Conservation (phyloP, 768 basidiomycete species). For the Lactifluus pinguis region DNA sequence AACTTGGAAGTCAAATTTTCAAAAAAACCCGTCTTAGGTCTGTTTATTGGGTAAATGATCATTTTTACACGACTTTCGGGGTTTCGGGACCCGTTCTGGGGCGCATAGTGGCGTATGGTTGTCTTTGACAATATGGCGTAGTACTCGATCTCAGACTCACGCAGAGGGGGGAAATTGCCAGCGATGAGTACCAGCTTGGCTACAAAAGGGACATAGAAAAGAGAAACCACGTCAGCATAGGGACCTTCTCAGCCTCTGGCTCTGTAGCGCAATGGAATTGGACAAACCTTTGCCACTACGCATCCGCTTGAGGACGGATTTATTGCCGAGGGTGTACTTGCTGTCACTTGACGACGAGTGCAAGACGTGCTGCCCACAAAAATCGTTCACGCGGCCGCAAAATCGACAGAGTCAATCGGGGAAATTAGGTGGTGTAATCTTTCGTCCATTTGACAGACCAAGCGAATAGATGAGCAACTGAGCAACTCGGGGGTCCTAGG, state of each 20-base stretch:
- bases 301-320: slow-evolving; percentile 97
- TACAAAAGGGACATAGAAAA: slow-evolving; percentile 27
- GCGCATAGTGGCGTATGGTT: slow-evolving; percentile 57
- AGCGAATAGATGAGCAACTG: background rate
- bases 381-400: too few species aligned
- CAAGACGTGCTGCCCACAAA: slow-evolving; percentile 80
- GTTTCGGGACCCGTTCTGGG: too few species aligned
- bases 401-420: slow-evolving; percentile 89
- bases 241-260: slow-evolving; percentile 99
- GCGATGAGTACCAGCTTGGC: slow-evolving; percentile 98
- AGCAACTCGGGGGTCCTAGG: too few species aligned
- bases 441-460: background rate
- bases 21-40: too few species aligned
- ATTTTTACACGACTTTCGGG: too few species aligned
- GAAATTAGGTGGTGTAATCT: background rate
- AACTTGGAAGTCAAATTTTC: too few species aligned
- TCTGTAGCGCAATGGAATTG: slow-evolving; percentile 36
- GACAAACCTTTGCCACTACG: slow-evolving; percentile 88
- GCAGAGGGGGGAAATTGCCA: slow-evolving; percentile 97
- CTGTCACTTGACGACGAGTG: slow-evolving; percentile 98
- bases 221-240: slow-evolving; percentile 51
- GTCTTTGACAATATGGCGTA: slow-evolving; percentile 99
- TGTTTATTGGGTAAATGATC: too few species aligned
- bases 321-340: slow-evolving; percentile 74
- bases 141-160: slow-evolving; percentile 99